A percentile compares a stretch with the other conserved stretches of the same genome.
phyloP scores from a whole-genome alignment of 768 basidiomycete genomes.

The Mrakia gelida region DNA sequence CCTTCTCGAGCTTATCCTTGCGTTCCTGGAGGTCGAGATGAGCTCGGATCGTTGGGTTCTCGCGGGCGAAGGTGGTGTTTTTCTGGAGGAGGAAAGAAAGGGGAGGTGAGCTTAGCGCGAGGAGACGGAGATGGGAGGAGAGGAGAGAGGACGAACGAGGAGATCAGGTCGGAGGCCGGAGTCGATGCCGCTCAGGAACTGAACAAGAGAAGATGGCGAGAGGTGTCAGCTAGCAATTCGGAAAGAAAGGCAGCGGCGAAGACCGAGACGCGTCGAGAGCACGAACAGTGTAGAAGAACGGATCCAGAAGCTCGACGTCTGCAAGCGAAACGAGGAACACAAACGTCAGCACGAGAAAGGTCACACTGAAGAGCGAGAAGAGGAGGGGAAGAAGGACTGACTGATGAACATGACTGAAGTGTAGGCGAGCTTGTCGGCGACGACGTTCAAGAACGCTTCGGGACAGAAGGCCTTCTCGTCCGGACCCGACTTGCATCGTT shows the following conservation, averaged over 20 bases:
- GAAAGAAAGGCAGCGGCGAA: too few species aligned
- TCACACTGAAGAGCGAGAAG: too few species aligned
- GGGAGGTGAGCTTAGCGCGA: background rate
- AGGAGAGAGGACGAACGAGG: conserved; percentile 18
- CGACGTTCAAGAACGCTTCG: conserved; percentile 92
- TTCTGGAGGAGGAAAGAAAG: background rate
- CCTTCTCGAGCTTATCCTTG: conserved; percentile 93
- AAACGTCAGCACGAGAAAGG: background rate
- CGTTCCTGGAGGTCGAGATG: conserved; percentile 93
- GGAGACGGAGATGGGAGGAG: background rate
- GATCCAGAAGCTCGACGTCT: conserved; percentile 89
- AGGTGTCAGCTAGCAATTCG: too few species aligned
- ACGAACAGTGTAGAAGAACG: conserved; percentile 73
- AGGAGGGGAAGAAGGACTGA: conserved; percentile 6
- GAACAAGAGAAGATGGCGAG: conserved; percentile 9
- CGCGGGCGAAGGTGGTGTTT: conserved; percentile 73
- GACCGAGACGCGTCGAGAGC: background rate
- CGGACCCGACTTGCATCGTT: conserved; percentile 80
- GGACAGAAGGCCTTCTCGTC: conserved; percentile 87
- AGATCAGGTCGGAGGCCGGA: conserved; percentile 65
- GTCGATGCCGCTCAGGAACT: conserved; percentile 98
- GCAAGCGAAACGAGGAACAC: background rate
- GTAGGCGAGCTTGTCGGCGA: conserved; percentile 92
- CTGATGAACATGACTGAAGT: conserved; percentile 97
- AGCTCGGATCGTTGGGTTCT: conserved; percentile 80